Conservation (phyloP, 2,329 filamentous ascomycete species). For the Mycosphaerelloides madeirae region DNA sequence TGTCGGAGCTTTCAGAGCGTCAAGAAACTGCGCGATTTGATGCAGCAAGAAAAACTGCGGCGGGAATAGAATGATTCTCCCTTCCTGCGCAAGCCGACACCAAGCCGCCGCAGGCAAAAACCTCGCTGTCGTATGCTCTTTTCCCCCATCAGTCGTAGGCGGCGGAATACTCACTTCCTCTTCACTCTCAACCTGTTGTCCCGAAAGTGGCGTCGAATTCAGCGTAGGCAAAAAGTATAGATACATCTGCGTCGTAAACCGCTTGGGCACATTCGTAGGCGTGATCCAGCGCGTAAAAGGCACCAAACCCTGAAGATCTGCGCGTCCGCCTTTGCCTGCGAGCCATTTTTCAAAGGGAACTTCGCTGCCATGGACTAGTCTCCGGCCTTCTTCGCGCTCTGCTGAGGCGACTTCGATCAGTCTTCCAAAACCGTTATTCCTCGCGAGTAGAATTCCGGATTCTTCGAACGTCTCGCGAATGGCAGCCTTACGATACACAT, state of each 20-base stretch:
- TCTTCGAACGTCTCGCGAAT: conserved; percentile 94
- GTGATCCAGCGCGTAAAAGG: conserved; percentile 94
- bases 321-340: conserved; percentile 50
- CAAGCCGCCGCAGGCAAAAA: conserved; percentile 70
- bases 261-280: conserved; percentile 63
- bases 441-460: conserved; percentile 78
- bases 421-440: conserved; percentile 45
- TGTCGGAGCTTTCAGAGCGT: conserved; percentile 26
- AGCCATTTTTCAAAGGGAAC: conserved; percentile 65
- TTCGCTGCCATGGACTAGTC: conserved; percentile 62
- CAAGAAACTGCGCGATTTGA: conserved; percentile 38
- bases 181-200: conserved; percentile 25
- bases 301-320: conserved; percentile 64
- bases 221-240: conserved; percentile 71
- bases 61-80: conserved; percentile 79
- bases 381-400: conserved; percentile 62
- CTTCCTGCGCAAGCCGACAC: conserved; percentile 58
- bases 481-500: conserved; percentile 73
- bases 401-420: conserved; percentile 58
- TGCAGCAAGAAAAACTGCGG: conserved; percentile 76
- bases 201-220: conserved; percentile 32
- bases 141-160: conserved; percentile 65
- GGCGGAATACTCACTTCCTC: conserved; percentile 58
- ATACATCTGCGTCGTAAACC: conserved; percentile 97
- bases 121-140: conserved; percentile 68